These are phyloP conservation scores for Fusarium nisikadoi DNA, from an alignment of 2,329 filamentous ascomycete species.

Conservation along the genomic window DNA sequence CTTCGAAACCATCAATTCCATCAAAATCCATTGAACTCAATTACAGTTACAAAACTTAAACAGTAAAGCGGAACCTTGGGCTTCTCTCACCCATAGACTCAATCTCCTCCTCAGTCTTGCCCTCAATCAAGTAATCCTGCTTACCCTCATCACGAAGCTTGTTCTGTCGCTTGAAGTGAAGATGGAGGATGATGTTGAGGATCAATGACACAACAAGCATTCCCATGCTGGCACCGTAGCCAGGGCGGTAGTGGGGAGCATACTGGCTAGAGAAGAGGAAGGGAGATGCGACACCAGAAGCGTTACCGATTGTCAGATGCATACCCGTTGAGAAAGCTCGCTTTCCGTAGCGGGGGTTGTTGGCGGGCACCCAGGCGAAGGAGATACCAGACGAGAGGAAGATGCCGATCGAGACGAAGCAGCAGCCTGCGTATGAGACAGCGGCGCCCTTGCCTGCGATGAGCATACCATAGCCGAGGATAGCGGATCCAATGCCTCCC, in stretches of 20 bases:
- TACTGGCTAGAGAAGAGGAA: conserved; percentile 62
- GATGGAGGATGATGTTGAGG: conserved; percentile 42
- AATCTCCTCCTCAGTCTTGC: conserved; percentile 54
- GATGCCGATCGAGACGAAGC: conserved; percentile 67
- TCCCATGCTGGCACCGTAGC: conserved; percentile 62
- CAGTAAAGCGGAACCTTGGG: conserved; percentile 47
- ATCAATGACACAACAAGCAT: conserved; percentile 54
- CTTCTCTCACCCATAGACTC: conserved; percentile 55
- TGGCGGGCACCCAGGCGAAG: conserved; percentile 59
- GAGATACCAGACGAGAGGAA: conserved; percentile 56
- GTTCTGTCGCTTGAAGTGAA: conserved; percentile 50
- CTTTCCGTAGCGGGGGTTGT: conserved; percentile 72
- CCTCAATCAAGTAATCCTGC: conserved; percentile 54
- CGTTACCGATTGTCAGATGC: conserved; percentile 70
- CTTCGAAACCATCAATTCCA: accelerated
- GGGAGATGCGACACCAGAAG: conserved; percentile 69
- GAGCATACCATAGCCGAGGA: conserved; percentile 68
- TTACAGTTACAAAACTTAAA: not conserved
- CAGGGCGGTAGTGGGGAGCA: conserved; percentile 58
- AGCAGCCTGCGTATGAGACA: conserved; percentile 70
- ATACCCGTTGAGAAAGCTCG: conserved; percentile 69
- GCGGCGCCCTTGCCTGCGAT: conserved; percentile 64
- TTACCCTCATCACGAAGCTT: conserved; percentile 49
- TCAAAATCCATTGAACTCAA: accelerated
- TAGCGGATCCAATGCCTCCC: conserved; percentile 60